phyloP scores from a whole-genome alignment of 202 grass and related monocot genomes.

The Zoysia matrella region DNA sequence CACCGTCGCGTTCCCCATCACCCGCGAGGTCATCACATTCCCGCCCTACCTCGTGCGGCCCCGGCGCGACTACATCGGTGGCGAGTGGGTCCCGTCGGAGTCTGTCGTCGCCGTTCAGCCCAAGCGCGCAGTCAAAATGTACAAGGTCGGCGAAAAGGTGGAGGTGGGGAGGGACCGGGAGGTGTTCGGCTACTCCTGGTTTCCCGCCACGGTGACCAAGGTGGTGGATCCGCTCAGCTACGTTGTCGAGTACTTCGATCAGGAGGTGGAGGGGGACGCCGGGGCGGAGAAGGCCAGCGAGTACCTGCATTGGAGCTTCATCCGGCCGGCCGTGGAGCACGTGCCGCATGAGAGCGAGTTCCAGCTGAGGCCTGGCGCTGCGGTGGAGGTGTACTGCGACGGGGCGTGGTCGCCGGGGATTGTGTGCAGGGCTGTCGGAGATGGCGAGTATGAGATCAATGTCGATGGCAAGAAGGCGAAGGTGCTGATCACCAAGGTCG shows the following conservation, averaged over 20 bases:
- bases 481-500: conserved; percentile 15
- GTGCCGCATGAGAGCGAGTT: conserved; percentile 7
- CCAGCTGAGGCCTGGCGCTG: conserved; percentile 29
- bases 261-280: conserved; percentile 18
- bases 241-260: conserved; percentile 58
- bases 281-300: conserved; percentile 31
- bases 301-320: conserved; percentile 54
- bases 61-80: conserved; percentile 66
- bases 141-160: conserved; percentile 44
- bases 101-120: conserved; percentile 4
- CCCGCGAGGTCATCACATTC: conserved; percentile 55
- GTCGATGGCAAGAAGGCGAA: not conserved
- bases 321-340: conserved; percentile 63
- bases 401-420: conserved; percentile 67
- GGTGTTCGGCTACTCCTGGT: conserved; percentile 54
- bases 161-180: conserved; percentile 52
- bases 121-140: conserved; percentile 7
- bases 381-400: conserved; percentile 57
- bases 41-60: conserved; percentile 26
- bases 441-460: conserved; percentile 33
- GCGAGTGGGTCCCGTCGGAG: conserved; percentile 47
- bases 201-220: conserved; percentile 46
- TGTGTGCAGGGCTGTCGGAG: conserved; percentile 6
- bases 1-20: conserved; percentile 61
- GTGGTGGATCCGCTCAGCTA: conserved; percentile 62